phyloP scores from a whole-genome alignment of 352 stramenopile species.

The Pythium guiyangense region DNA sequence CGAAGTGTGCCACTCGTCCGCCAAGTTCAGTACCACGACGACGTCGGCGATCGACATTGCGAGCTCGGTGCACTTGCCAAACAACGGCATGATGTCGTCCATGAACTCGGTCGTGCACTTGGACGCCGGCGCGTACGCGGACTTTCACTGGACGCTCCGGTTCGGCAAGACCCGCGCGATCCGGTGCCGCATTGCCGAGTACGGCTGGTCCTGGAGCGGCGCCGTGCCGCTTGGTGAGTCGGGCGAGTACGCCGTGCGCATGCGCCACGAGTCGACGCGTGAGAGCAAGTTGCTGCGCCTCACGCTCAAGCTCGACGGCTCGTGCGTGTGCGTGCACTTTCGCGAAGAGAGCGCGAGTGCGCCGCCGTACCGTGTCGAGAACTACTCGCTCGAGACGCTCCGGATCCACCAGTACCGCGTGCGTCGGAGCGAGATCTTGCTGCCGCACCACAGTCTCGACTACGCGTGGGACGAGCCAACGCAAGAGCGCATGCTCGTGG shows the following conservation, averaged over 20 bases:
- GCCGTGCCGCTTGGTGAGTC: constrained; percentile 70
- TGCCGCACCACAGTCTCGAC: constrained; percentile 83
- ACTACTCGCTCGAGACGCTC: constrained; percentile 87
- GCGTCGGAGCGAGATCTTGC: constrained; percentile 75
- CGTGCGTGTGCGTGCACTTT: constrained; percentile 80
- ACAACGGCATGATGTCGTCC: constrained; percentile 48
- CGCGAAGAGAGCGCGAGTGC: constrained; percentile 71
- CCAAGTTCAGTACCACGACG: constrained; percentile 36
- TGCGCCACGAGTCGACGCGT: constrained; percentile 79
- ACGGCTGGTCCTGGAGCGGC: constrained; percentile 83
- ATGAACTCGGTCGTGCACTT: constrained; percentile 67
- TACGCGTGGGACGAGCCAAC: constrained; percentile 89
- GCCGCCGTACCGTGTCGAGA: constrained; percentile 84
- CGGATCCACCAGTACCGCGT: constrained; percentile 82
- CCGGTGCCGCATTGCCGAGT: constrained; percentile 65
- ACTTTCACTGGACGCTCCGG: constrained; percentile 81
- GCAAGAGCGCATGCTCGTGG: constrained; percentile 69
- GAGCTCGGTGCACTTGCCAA: constrained; percentile 32
- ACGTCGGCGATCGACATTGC: constrained; percentile 36
- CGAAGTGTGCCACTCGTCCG: constrained; percentile 78
- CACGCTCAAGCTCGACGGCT: constrained; percentile 69
- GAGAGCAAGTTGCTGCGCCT: constrained; percentile 77
- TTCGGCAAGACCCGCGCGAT: constrained; percentile 72
- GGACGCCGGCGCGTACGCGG: constrained; percentile 67
- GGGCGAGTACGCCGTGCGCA: constrained; percentile 75